Evolutionary conservation across 2,329 filamentous ascomycete genomes (phyloP).

Genomic region (Elsinoe ampelina): DNA sequence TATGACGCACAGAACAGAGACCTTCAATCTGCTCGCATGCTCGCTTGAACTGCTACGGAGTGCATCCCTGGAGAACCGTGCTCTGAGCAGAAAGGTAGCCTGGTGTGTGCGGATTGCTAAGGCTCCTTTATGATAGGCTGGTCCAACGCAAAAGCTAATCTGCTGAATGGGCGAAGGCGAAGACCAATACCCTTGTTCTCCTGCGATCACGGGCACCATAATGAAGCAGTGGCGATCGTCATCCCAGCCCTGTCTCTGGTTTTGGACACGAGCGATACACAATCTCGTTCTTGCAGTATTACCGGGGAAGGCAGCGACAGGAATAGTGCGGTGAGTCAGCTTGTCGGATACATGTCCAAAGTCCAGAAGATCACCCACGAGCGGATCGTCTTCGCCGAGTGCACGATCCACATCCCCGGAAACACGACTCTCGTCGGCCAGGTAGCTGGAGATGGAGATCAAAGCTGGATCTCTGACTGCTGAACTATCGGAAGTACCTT

Average conservation of each 20-base stretch:
- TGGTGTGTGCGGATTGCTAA: conserved; percentile 43
- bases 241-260: conserved; percentile 48
- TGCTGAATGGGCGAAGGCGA: conserved; percentile 47
- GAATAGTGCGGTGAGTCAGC: conserved; percentile 23
- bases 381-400: conserved; percentile 30
- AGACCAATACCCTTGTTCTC: conserved; percentile 48
- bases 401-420: conserved; percentile 28
- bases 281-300: conserved; percentile 53
- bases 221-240: conserved; percentile 39
- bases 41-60: not conserved
- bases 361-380: conserved; percentile 40
- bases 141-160: conserved; percentile 39
- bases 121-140: conserved; percentile 32
- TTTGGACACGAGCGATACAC: conserved; percentile 43
- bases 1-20: conserved; percentile 3
- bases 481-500: not conserved
- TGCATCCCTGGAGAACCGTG: conserved; percentile 26
- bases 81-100: conserved; percentile 41
- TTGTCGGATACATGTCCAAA: conserved; percentile 46
- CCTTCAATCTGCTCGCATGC: not conserved
- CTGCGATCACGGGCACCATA: conserved; percentile 35
- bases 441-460: conserved; percentile 16
- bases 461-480: conserved; percentile 19
- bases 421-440: conserved; percentile 19
- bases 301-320: conserved; percentile 28